Evolutionary conservation across 2,329 filamentous ascomycete genomes (phyloP).

Genomic region (Ophiostoma australiae): DNA sequence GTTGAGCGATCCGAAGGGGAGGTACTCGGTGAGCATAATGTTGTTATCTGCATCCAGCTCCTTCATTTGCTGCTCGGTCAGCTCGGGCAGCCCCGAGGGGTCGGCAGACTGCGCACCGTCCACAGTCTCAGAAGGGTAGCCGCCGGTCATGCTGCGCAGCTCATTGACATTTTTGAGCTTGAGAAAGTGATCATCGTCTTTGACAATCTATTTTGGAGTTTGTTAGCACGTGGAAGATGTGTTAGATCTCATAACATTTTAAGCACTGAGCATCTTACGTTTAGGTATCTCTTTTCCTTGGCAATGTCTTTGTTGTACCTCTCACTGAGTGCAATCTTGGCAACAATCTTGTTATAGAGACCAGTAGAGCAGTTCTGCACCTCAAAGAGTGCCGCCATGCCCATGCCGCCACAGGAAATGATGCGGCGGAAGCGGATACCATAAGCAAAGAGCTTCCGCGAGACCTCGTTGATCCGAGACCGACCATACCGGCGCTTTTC

Average conservation of each 20-base stretch:
- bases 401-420: constrained; percentile 24
- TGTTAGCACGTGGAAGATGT: background rate
- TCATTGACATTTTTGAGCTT: constrained; percentile 16
- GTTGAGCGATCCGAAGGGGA: constrained; percentile 19
- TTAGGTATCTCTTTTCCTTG: constrained; percentile 14
- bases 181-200: constrained; percentile 21
- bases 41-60: background rate
- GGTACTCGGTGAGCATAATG: constrained; percentile 25
- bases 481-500: background rate
- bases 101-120: constrained; percentile 13
- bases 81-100: background rate
- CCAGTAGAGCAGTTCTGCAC: constrained; percentile 13
- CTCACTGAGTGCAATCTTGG: constrained; percentile 20
- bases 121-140: constrained; percentile 13
- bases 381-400: constrained; percentile 26
- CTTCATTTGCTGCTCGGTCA: background rate
- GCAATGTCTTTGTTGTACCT: background rate
- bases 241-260: background rate
- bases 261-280: constrained; percentile 6
- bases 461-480: constrained; percentile 10
- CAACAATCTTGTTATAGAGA: constrained; percentile 23
- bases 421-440: constrained; percentile 26
- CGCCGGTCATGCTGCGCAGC: constrained; percentile 16
- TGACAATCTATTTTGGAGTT: constrained; percentile 14
- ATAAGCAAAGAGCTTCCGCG: constrained; percentile 3